A percentile compares a stretch with the other conserved stretches of the same genome.
Evolutionary conservation across 192 early-diverging fungal species (phyloP).

Genomic region (Funneliformis mosseae): DNA sequence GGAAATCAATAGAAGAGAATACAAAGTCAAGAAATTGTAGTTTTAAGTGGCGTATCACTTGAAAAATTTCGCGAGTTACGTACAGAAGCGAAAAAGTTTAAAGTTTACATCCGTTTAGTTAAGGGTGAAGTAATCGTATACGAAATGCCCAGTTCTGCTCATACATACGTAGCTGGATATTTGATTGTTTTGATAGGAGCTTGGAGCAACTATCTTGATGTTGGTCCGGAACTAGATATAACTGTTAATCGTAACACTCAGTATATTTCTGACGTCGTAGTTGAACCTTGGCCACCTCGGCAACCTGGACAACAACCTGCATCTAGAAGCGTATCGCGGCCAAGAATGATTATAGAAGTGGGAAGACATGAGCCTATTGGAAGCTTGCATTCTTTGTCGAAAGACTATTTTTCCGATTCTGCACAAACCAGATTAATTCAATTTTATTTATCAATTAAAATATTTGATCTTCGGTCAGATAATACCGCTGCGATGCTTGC

Average conservation of each 20-base stretch:
- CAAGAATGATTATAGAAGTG: slow-evolving; percentile 31
- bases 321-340: not conserved
- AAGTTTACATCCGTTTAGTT: too few relatives aligned
- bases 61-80: too few relatives aligned
- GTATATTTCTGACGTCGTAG: not conserved
- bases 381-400: slow-evolving; percentile 3
- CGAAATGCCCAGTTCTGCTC: too few relatives aligned
- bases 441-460: slow-evolving; percentile 32
- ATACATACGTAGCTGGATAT: too few relatives aligned
- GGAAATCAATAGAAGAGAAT: too few relatives aligned
- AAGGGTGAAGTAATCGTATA: too few relatives aligned
- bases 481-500: slow-evolving; percentile 8
- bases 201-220: too few relatives aligned
- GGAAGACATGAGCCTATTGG: not conserved
- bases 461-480: slow-evolving; percentile 14
- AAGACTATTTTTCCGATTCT: slow-evolving; percentile 23
- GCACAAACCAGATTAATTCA: not conserved
- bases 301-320: not conserved
- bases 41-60: too few relatives aligned
- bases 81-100: too few relatives aligned
- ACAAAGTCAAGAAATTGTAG: too few relatives aligned
- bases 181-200: too few relatives aligned
- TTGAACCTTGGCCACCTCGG: not conserved
- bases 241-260: not conserved
- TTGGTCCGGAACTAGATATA: not conserved